A percentile compares a stretch with the other conserved stretches of the same genome.
These are phyloP conservation scores for Notholithocarpus densiflorus DNA, from an alignment of 306 rosid genomes.

Conservation along the genomic window DNA sequence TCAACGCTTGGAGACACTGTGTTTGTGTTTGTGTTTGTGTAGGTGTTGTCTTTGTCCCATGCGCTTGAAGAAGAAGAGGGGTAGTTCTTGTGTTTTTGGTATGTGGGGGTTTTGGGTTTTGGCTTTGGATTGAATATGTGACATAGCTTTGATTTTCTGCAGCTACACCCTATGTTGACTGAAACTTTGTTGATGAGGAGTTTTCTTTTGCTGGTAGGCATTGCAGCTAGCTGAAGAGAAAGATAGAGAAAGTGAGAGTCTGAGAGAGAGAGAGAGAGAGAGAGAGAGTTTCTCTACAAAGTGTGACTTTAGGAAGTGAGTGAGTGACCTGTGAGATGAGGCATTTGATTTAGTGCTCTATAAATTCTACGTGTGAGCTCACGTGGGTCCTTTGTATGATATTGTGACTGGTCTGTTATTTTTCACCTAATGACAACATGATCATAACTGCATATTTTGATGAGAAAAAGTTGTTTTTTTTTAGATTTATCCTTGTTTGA, in stretches of 20 bases:
- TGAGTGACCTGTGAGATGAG: neutral
- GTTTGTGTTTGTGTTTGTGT: constrained; percentile 27
- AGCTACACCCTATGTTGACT: constrained; percentile 67
- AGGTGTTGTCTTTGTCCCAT: constrained; percentile 31
- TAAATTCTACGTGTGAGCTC: constrained; percentile 36
- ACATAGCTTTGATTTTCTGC: constrained; percentile 54
- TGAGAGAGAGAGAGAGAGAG: neutral
- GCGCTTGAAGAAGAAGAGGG: constrained; percentile 20
- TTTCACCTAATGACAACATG: constrained; percentile 21
- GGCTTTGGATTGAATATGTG: constrained; percentile 48
- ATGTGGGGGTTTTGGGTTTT: constrained; percentile 31
- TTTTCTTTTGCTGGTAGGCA: constrained; percentile 55
- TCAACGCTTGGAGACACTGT: constrained; percentile 40
- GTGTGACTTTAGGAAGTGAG: constrained; percentile 10
- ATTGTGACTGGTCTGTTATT: constrained; percentile 15
- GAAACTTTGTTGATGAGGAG: constrained; percentile 44
- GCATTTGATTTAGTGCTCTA: constrained; percentile 5
- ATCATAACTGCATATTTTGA: constrained; percentile 29
- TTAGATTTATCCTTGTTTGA: neutral
- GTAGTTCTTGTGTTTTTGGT: constrained; percentile 28
- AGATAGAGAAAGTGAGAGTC: neutral
- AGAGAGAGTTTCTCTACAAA: neutral
- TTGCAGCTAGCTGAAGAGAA: constrained; percentile 14
- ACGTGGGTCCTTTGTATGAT: constrained; percentile 25
- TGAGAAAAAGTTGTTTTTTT: neutral